Conservation (phyloP, 1,284 basidiomycete genomes). For the Fomitopsis pinicola region DNA sequence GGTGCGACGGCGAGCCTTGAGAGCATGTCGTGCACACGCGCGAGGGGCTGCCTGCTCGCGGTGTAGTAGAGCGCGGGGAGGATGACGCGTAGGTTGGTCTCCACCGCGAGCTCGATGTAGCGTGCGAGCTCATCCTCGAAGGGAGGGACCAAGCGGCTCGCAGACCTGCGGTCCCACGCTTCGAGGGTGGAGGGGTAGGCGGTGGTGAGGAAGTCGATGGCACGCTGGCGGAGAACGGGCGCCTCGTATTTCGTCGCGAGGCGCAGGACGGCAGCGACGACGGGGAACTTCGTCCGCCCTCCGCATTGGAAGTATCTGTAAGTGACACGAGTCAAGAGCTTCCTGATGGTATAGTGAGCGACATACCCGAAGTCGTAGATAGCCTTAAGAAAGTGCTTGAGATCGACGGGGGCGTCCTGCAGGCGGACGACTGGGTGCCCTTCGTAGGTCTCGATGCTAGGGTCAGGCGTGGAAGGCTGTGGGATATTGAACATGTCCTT, state of each 20-base stretch:
- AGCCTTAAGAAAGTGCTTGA: constrained; percentile 18
- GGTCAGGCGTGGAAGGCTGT: constrained; percentile 10
- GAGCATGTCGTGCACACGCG: constrained; percentile 5
- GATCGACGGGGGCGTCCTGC: constrained; percentile 15
- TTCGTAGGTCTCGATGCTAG: constrained; percentile 14
- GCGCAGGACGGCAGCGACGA: constrained; percentile 33
- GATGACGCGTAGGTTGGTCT: constrained; percentile 11
- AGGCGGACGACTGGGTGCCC: constrained; percentile 15
- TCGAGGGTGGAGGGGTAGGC: constrained; percentile 32
- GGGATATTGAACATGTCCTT: constrained; percentile 21
- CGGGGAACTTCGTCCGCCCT: constrained; percentile 22
- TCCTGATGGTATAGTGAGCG: too few species aligned
- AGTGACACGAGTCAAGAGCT: not conserved
- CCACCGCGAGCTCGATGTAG: constrained; percentile 10
- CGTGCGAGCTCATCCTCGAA: constrained; percentile 9
- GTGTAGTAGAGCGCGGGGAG: constrained; percentile 13
- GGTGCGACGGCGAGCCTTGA: constrained; percentile 6
- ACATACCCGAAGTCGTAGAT: constrained; percentile 22
- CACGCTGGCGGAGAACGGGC: constrained; percentile 30
- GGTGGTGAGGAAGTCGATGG: constrained; percentile 31
- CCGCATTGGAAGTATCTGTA: constrained; percentile 12
- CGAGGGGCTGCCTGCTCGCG: constrained; percentile 6
- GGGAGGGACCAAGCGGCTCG: constrained; percentile 10
- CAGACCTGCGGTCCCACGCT: constrained; percentile 27
- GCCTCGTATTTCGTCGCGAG: constrained; percentile 39